These are phyloP conservation scores for Lithospermum erythrorhizon DNA, from an alignment of 257 asterid genomes.

Conservation along the genomic window DNA sequence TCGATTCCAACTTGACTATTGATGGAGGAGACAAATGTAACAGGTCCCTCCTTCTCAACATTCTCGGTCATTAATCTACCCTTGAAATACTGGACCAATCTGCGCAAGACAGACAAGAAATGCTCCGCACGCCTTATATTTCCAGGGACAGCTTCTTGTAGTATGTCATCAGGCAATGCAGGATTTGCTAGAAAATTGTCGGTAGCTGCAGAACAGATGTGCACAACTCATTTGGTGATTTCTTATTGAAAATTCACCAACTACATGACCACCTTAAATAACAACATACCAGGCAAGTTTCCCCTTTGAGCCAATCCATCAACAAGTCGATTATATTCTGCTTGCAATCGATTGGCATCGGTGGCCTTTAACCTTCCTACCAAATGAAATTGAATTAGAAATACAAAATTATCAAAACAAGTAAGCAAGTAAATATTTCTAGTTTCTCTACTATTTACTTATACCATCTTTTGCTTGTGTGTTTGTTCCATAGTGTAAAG, in stretches of 20 bases:
- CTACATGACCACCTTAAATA: neutral
- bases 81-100: conserved; percentile 78
- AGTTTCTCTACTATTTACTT: neutral
- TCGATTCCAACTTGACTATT: conserved; percentile 86
- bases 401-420: conserved; percentile 9
- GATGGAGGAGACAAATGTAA: conserved; percentile 83
- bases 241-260: neutral
- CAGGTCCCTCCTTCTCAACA: conserved; percentile 96
- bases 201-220: conserved; percentile 31
- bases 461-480: too few species aligned
- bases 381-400: conserved; percentile 43
- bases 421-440: neutral
- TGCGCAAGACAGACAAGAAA: conserved; percentile 78
- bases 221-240: neutral
- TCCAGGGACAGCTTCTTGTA: conserved; percentile 97
- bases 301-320: conserved; percentile 93
- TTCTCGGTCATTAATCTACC: conserved; percentile 67
- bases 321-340: conserved; percentile 90
- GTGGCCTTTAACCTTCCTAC: conserved; percentile 99
- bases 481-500: too few species aligned
- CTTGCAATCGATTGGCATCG: conserved; percentile 95
- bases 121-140: conserved; percentile 95
- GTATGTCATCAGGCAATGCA: conserved; percentile 76
- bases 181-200: conserved; percentile 91
- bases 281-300: conserved; percentile 65